phyloP scores from a whole-genome alignment of 2,329 filamentous ascomycete species.

The Neonectria sp. region DNA sequence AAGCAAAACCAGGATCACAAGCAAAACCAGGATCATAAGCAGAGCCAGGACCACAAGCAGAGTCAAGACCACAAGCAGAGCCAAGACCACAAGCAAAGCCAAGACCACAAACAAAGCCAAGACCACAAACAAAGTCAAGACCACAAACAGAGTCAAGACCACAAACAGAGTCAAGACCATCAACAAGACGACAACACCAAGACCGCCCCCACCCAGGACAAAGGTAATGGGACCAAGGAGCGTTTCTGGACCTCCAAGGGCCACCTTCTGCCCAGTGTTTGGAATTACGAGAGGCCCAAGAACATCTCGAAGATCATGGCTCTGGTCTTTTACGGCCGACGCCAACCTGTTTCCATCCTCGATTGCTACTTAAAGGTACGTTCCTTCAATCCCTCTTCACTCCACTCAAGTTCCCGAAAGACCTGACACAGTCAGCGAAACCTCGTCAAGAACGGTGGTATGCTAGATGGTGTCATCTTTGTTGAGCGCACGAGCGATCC shows the following conservation, averaged over 20 bases:
- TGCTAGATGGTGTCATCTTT: constrained; percentile 62
- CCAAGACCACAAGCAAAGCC: neutral
- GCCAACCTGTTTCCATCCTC: constrained; percentile 60
- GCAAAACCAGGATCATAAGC: neutral
- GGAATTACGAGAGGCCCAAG: constrained; percentile 38
- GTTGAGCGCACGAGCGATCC: constrained; percentile 58
- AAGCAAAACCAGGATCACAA: neutral
- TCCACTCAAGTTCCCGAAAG: neutral
- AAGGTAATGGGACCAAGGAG: constrained; percentile 21
- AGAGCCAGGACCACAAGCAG: neutral
- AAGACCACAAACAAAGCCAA: neutral
- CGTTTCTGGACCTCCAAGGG: constrained; percentile 45
- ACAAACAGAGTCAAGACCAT: neutral
- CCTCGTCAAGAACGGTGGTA: constrained; percentile 60
- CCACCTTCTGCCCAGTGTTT: constrained; percentile 36
- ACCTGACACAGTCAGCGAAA: constrained; percentile 53
- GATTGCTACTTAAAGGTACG: constrained; percentile 62
- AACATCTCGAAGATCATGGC: constrained; percentile 56
- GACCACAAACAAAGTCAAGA: neutral
- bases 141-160: neutral
- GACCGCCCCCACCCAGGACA: neutral
- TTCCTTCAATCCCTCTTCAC: constrained; percentile 9
- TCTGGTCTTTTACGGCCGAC: constrained; percentile 63
- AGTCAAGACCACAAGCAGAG: neutral
- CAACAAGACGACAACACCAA: neutral